phyloP scores from a whole-genome alignment of 164 flowering plant species.

The Stephania cephalantha region DNA sequence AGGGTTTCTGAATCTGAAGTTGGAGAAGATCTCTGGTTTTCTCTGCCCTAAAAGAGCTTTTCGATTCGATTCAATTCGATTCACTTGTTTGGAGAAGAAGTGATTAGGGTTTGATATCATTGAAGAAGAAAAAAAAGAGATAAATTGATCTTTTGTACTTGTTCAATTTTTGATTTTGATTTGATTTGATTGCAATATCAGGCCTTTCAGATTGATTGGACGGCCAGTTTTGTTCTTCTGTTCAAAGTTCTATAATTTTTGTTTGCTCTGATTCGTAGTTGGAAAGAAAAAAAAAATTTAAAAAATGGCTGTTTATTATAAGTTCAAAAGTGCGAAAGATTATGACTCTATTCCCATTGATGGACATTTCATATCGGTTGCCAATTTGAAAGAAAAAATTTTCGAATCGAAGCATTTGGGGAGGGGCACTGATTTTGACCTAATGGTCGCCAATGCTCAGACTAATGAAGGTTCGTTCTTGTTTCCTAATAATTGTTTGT shows the following conservation, averaged over 20 bases:
- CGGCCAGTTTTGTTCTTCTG: conserved; percentile 25
- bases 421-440: conserved; percentile 95
- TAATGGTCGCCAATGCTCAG: conserved; percentile 91
- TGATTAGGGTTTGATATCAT: neutral
- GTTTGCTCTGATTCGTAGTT: conserved; percentile 13
- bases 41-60: conserved; percentile 2
- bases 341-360: conserved; percentile 81
- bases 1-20: neutral
- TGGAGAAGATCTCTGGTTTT: neutral
- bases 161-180: conserved; percentile 18
- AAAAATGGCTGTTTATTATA: conserved; percentile 86
- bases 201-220: conserved; percentile 24
- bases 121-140: neutral
- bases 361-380: conserved; percentile 93
- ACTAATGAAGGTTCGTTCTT: conserved; percentile 91
- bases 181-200: conserved; percentile 34
- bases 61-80: neutral
- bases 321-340: conserved; percentile 99
- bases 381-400: conserved; percentile 88
- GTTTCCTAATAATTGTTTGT: conserved; percentile 7
- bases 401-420: conserved; percentile 98
- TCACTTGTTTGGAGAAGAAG: neutral
- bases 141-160: conserved; percentile 13
- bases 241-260: conserved; percentile 12
- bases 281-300: conserved; percentile 13